Percentiles rank a stretch among this genome's conserved stretches.
Conservation (phyloP, 176 grass and related monocot genomes). For the Bolboschoenus planiculmis region DNA sequence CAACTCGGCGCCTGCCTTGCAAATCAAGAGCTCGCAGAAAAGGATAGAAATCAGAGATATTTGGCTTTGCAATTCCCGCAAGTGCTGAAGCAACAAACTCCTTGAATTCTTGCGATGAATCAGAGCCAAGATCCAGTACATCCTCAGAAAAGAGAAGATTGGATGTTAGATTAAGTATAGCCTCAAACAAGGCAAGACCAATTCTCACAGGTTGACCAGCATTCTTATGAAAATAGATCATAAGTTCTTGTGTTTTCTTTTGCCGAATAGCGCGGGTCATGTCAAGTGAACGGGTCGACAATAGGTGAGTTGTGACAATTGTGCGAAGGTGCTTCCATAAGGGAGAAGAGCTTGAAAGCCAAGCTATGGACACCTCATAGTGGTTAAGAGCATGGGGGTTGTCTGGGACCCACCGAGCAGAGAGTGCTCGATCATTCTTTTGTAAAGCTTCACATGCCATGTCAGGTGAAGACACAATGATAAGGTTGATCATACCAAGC, state of each 20-base stretch:
- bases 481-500: slow-evolving; percentile 28
- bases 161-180: slow-evolving; percentile 34
- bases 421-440: slow-evolving; percentile 34
- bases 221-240: slow-evolving; percentile 8
- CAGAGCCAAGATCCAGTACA: slow-evolving; percentile 32
- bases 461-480: slow-evolving; percentile 41
- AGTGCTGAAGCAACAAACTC: slow-evolving; percentile 24
- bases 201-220: slow-evolving; percentile 24
- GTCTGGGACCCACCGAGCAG: slow-evolving; percentile 34
- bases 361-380: slow-evolving; percentile 36
- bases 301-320: slow-evolving; percentile 34
- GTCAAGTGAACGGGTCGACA: slow-evolving; percentile 37
- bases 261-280: slow-evolving; percentile 30
- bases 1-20: slow-evolving; percentile 40
- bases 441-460: slow-evolving; percentile 43
- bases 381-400: slow-evolving; percentile 30
- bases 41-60: slow-evolving; percentile 57
- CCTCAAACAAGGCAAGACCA: slow-evolving; percentile 32
- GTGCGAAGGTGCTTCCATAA: slow-evolving; percentile 49
- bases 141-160: slow-evolving; percentile 50
- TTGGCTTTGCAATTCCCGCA: slow-evolving; percentile 30
- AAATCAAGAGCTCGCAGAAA: slow-evolving; percentile 39
- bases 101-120: slow-evolving; percentile 39
- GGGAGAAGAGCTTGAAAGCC: slow-evolving; percentile 32
- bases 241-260: slow-evolving; percentile 31